phyloP scores from a whole-genome alignment of 495 filamentous ascomycete species.

The Articulospora tetracladia region DNA sequence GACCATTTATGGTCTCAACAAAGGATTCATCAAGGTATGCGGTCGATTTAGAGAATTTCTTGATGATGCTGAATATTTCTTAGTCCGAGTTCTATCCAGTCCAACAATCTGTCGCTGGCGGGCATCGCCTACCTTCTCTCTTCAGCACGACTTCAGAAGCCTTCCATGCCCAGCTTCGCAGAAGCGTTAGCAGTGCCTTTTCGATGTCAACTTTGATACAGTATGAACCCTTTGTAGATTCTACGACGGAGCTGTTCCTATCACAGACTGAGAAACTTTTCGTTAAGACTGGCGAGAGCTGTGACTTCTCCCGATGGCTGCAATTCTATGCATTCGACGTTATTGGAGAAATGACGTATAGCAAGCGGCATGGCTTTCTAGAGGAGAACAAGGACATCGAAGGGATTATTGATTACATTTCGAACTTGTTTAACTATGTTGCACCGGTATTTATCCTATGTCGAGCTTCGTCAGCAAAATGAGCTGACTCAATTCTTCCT shows the following conservation, averaged over 20 bases:
- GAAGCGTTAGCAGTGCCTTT: constrained; percentile 68
- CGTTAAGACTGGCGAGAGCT: constrained; percentile 42
- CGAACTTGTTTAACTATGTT: constrained; percentile 52
- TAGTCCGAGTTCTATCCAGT: constrained; percentile 71
- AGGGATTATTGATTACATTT: constrained; percentile 53
- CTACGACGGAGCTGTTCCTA: constrained; percentile 58
- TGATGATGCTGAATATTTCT: constrained; percentile 23
- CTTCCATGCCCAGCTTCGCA: constrained; percentile 68
- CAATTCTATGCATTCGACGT: constrained; percentile 82
- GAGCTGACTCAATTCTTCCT: constrained; percentile 15
- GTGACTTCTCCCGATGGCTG: constrained; percentile 69
- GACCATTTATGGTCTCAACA: constrained; percentile 76
- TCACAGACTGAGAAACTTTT: constrained; percentile 60
- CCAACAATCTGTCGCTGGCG: constrained; percentile 60
- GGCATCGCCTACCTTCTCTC: constrained; percentile 62
- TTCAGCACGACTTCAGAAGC: constrained; percentile 73
- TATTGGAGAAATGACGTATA: constrained; percentile 64
- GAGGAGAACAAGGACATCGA: constrained; percentile 61
- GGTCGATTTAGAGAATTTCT: not conserved
- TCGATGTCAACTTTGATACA: constrained; percentile 67
- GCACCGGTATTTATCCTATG: constrained; percentile 45
- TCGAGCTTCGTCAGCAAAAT: not conserved
- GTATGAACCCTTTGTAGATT: constrained; percentile 72
- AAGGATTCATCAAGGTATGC: constrained; percentile 71
- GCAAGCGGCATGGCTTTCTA: constrained; percentile 59